phyloP scores from a whole-genome alignment of 148 eudicot genomes.

The Rhododendron mucronatum region DNA sequence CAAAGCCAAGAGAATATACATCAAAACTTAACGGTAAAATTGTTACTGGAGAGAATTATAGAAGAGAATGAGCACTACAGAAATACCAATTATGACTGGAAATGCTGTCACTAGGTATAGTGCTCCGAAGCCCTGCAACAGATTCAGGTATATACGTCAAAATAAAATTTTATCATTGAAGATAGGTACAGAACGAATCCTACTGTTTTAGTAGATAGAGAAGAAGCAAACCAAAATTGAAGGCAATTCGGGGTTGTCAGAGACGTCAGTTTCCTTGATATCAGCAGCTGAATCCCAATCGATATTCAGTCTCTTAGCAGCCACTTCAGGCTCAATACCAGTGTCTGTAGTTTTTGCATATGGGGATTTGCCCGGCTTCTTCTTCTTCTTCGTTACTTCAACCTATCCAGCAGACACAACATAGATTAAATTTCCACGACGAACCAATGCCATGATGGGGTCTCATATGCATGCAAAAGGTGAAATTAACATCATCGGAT shows the following conservation, averaged over 20 bases:
- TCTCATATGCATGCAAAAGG: neutral
- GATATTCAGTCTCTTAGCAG: slow-evolving; percentile 77
- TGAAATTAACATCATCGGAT: neutral
- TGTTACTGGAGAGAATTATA: slow-evolving; percentile 72
- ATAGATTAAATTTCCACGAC: neutral
- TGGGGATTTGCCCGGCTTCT: slow-evolving; percentile 53
- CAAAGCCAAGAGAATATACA: slow-evolving; percentile 12
- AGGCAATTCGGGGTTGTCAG: slow-evolving; percentile 67
- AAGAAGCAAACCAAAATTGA: slow-evolving; percentile 49
- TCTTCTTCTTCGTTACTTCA: slow-evolving; percentile 48
- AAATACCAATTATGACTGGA: slow-evolving; percentile 73
- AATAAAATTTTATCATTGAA: neutral
- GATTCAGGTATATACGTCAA: neutral
- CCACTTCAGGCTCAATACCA: slow-evolving; percentile 74
- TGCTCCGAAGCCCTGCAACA: slow-evolving; percentile 78
- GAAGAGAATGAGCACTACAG: slow-evolving; percentile 78
- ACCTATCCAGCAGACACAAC: slow-evolving; percentile 34
- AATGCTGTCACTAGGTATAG: slow-evolving; percentile 75
- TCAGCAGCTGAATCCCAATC: slow-evolving; percentile 99
- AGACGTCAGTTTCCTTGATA: slow-evolving; percentile 43
- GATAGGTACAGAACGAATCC: neutral
- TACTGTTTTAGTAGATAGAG: slow-evolving; percentile 6
- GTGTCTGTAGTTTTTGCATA: slow-evolving; percentile 91
- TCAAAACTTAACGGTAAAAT: neutral
- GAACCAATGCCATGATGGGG: neutral